Base-by-base conservation (phyloP, 2,329 filamentous ascomycete genomes). In the Orbilia brochopaga region DNA sequence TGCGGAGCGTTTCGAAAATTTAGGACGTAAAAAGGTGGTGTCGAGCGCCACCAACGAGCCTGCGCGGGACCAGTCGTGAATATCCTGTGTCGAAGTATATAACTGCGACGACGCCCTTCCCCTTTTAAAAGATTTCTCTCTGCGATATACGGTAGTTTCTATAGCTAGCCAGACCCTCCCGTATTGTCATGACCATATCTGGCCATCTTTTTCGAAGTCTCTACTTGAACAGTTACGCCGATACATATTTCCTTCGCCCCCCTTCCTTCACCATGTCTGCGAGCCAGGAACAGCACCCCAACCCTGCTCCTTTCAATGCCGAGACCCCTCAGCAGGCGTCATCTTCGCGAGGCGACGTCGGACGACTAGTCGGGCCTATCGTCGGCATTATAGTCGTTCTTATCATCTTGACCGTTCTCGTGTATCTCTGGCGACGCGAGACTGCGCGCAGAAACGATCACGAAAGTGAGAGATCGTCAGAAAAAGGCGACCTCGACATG, bases 371-470 rank as follows among this genome's bases (percentile, higher is more conserved):
- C 51, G 67, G 67, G 17, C 60, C 67, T 11, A 54, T 55, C 2
- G 21, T 72, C 13, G 67, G 60, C 13, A 52, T 58, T 13, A 13
- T 72, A 23, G 62, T 63, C 19, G 21, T 65, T 2, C 30, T 64
- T 10, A 51, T 65, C 24, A 63, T 72, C n/a, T 13, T 61, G 1
- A 17, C 35, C 2, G 54, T 54, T 2, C 24, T 72, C 15, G 17
- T 57, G 15, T 72, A 65, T 35, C 56, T 72, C 1, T 72, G 67
- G 67, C 67, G 60, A 5, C 67, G 64, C 24, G 67, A 55, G 27
- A 60, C 40, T 17, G 3, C 57, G 19, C 55, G 60, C n/a, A n/a
- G n/a, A n/a, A n/a, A n/a, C 6, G 67, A 72, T 57, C 8, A 21
- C 46, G 48, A 72, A n/a, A 59, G 42, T 21, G 60, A 65, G 53